Percentiles rank a stretch among this genome's conserved stretches.
phyloP scores from a whole-genome alignment of 345 rosid genomes.

The Populus simonii region DNA sequence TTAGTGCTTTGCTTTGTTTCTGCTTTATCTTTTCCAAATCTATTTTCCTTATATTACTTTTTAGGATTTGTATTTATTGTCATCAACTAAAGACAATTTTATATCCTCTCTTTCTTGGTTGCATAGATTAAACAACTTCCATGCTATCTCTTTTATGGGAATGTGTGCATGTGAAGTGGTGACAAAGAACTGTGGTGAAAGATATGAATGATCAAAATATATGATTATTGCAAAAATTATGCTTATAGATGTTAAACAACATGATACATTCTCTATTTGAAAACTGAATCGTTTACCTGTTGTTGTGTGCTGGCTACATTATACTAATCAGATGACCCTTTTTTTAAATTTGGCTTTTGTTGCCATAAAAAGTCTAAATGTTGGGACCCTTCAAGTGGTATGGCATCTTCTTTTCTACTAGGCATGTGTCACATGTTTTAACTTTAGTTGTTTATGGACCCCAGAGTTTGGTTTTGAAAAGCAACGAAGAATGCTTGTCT shows the following conservation, averaged over 20 bases:
- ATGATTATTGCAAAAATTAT: too few relatives aligned
- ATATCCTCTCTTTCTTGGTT: too few relatives aligned
- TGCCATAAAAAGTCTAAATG: constrained; percentile 12
- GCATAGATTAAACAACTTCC: too few relatives aligned
- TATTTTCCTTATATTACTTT: neutral
- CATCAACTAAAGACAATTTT: too few relatives aligned
- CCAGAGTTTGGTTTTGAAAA: neutral
- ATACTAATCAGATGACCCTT: neutral
- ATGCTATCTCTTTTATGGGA: too few relatives aligned
- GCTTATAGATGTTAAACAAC: too few relatives aligned
- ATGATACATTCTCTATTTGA: neutral
- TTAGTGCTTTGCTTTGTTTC: neutral
- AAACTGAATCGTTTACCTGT: too few relatives aligned
- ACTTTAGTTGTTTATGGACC: constrained; percentile 16
- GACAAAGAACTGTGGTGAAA: too few relatives aligned
- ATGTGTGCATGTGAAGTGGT: too few relatives aligned
- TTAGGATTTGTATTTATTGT: neutral
- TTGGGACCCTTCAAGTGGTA: neutral
- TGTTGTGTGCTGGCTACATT: neutral
- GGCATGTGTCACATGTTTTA: constrained; percentile 12
- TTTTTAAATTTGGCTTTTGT: neutral
- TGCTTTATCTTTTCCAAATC: neutral
- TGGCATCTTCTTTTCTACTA: constrained; percentile 23
- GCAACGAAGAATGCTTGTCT: neutral
- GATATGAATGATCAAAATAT: too few relatives aligned